These are phyloP conservation scores for Martiniozyma abietophila DNA, from an alignment of 805 yeast species.

Conservation along the genomic window DNA sequence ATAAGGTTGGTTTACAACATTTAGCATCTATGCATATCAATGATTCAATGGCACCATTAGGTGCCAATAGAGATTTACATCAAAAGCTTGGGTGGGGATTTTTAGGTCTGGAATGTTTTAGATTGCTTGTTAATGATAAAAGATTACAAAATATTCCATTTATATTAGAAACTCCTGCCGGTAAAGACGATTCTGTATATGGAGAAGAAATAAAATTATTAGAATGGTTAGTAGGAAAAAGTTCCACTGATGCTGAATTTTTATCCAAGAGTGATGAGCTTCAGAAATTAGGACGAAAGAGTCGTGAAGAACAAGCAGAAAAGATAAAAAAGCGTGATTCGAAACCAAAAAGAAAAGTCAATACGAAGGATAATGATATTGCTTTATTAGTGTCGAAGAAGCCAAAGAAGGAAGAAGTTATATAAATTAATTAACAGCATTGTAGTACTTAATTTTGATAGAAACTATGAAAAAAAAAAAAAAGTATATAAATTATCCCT, in stretches of 20 bases:
- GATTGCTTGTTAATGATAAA: constrained; percentile 62
- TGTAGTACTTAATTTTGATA: too few relatives aligned
- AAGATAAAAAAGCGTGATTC: constrained; percentile 50
- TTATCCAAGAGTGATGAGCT: constrained; percentile 39
- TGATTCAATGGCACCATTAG: constrained; percentile 91
- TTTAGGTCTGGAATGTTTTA: constrained; percentile 76
- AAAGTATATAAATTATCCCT: too few relatives aligned
- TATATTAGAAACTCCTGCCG: constrained; percentile 78
- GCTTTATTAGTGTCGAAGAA: constrained; percentile 18
- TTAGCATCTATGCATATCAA: constrained; percentile 79
- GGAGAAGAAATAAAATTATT: constrained; percentile 77
- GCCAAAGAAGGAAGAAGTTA: constrained; percentile 10
- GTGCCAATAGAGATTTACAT: constrained; percentile 85
- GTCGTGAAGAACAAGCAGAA: constrained; percentile 58
- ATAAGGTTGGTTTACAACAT: constrained; percentile 63
- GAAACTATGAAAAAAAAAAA: not conserved
- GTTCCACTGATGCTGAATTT: constrained; percentile 46
- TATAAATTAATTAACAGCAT: too few relatives aligned
- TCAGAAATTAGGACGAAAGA: constrained; percentile 51
- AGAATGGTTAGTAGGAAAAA: constrained; percentile 67
- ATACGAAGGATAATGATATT: constrained; percentile 16
- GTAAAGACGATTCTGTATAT: constrained; percentile 53
- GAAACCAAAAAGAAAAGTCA: constrained; percentile 14
- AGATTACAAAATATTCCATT: constrained; percentile 63
- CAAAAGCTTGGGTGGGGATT: constrained; percentile 86